Base-by-base conservation (phyloP, 2,329 filamentous ascomycete genomes). In the Pseudomassariella vexata region DNA sequence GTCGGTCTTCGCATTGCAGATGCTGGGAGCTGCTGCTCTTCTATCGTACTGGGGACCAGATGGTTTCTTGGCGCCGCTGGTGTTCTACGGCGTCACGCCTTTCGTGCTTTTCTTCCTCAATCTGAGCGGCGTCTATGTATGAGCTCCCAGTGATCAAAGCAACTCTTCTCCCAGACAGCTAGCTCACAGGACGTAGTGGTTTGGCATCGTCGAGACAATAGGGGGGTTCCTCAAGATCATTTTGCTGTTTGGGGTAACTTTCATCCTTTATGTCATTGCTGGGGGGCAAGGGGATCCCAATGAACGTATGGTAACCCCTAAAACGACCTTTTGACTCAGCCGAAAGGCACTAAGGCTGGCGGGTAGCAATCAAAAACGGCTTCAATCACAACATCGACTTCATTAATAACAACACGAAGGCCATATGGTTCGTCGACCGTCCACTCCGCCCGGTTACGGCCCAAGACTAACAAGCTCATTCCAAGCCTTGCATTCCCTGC, bases 141-240 rank as follows among this genome's bases (percentile, higher is more conserved):
- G 24, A n/a, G n/a, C n/a, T n/a, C n/a, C n/a, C n/a, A n/a, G n/a
- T n/a, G n/a, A n/a, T n/a, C n/a, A n/a, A n/a, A n/a, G n/a, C n/a
- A n/a, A n/a, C n/a, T n/a, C n/a, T n/a, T n/a, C n/a, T n/a, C n/a
- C n/a, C n/a, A n/a, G n/a, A n/a, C n/a, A n/a, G n/a, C n/a, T 27
- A 10, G 25, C 28, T 39, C 8, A 37, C n/a, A 5, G 4, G 12
- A 7, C 7, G 17, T 17, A 48, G 45, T 41, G 38, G 14, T 48
- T 46, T n/a, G 46, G 46, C n/a, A 41, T 36, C 34, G 31, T 48
- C 1, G 46, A 47, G 34, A 45, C 42, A 11, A 23, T 41, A 9
- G 42, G 46, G 11, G 46, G 46, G 9, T 12, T 39, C 3, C 24
- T 48, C 4, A 47, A 47, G 29, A 37, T 39, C 3, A 11, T 36